Conservation (phyloP, 2,329 filamentous ascomycete species). For the Hypoxylon sp. region DNA sequence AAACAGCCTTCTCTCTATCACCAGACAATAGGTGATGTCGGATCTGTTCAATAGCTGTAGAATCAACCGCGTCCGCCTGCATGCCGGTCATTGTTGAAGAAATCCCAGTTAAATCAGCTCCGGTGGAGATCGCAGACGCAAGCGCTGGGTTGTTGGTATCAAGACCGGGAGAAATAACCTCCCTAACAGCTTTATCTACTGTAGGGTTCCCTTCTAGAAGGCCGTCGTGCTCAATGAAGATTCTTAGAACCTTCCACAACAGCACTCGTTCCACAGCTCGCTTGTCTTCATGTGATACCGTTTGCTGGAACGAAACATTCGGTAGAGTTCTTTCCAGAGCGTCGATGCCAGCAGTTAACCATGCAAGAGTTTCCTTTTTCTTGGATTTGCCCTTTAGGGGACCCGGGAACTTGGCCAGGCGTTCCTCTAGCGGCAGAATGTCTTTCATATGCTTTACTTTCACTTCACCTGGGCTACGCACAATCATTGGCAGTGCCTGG, state of each 20-base stretch:
- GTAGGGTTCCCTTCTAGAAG: constrained; percentile 78
- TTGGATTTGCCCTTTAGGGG: constrained; percentile 91
- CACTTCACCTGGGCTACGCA: constrained; percentile 85
- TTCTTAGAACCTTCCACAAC: constrained; percentile 86
- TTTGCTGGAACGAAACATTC: constrained; percentile 64
- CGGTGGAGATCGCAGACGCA: constrained; percentile 52
- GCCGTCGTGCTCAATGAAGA: constrained; percentile 91
- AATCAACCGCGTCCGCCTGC: constrained; percentile 77
- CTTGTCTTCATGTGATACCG: constrained; percentile 74
- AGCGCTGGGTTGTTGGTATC: constrained; percentile 50
- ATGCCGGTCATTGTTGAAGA: constrained; percentile 57
- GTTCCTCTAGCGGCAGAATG: constrained; percentile 78
- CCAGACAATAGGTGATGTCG: constrained; percentile 82
- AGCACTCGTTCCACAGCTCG: constrained; percentile 83
- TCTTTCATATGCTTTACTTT: constrained; percentile 83
- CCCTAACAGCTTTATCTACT: constrained; percentile 81
- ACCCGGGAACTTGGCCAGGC: constrained; percentile 86
- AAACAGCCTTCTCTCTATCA: constrained; percentile 91
- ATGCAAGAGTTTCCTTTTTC: constrained; percentile 91
- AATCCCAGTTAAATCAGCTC: constrained; percentile 58
- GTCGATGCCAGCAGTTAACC: constrained; percentile 84
- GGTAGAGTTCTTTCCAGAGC: constrained; percentile 74
- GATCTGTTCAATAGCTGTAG: constrained; percentile 77
- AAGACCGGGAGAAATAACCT: constrained; percentile 76
- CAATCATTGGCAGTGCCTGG: constrained; percentile 80